Conservation (phyloP, 2,329 filamentous ascomycete species). For the Colletotrichum liriopes region DNA sequence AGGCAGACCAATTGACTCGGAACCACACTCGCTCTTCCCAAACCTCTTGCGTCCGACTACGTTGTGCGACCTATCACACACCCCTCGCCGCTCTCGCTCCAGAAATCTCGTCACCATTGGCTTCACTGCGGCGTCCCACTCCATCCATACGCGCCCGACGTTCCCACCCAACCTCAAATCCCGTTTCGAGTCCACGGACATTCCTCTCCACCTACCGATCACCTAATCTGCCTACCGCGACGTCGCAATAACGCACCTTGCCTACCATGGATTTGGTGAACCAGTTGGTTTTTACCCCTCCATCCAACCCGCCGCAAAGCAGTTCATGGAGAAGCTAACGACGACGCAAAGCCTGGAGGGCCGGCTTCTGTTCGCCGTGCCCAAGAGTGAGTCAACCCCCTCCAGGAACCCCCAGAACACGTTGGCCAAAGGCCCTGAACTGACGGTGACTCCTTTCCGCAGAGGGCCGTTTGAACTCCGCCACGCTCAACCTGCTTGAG, state of each 20-base stretch:
- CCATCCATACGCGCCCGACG: conserved; percentile 36
- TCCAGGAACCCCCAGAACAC: conserved; percentile 13
- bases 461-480: conserved; percentile 95
- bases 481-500: conserved; percentile 89
- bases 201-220: neutral
- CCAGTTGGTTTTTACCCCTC: conserved; percentile 58
- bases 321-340: conserved; percentile 41
- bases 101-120: conserved; percentile 40
- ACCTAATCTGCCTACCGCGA: conserved; percentile 5
- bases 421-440: conserved; percentile 25
- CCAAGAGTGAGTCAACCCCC: conserved; percentile 83
- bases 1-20: conserved; percentile 35
- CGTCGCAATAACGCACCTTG: conserved; percentile 24
- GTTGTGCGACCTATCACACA: conserved; percentile 15
- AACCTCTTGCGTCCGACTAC: conserved; percentile 6
- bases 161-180: conserved; percentile 24
- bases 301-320: conserved; percentile 25
- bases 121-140: conserved; percentile 35
- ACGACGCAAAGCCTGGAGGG: conserved; percentile 81
- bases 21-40: conserved; percentile 18
- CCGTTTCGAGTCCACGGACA: conserved; percentile 7
- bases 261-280: conserved; percentile 68
- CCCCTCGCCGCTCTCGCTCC: conserved; percentile 13
- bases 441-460: conserved; percentile 44
- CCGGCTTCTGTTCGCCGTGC: conserved; percentile 95